Evolutionary conservation across 2,329 filamentous ascomycete species (phyloP).

Genomic region (Aspergillus transmontanensis): DNA sequence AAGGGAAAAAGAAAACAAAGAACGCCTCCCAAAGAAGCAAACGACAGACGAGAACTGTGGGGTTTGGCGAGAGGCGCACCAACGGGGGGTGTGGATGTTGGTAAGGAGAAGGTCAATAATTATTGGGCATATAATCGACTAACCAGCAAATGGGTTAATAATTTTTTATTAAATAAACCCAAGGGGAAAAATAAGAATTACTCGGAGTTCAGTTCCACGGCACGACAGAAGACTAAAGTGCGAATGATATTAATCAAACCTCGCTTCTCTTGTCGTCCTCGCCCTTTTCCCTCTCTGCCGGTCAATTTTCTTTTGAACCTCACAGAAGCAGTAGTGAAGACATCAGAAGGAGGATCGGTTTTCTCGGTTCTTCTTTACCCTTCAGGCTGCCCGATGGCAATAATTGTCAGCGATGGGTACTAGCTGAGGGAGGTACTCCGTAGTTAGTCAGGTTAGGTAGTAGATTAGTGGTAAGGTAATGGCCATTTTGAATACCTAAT

Average conservation of each 20-base stretch:
- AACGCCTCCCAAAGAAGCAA: neutral
- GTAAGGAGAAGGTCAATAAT: conserved; percentile 4
- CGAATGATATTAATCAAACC: neutral
- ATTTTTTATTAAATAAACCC: neutral
- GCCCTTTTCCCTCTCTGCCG: neutral
- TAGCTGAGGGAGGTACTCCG: neutral
- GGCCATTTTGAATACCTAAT: conserved; percentile 5
- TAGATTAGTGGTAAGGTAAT: conserved; percentile 2
- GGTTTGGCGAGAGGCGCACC: conserved; percentile 5
- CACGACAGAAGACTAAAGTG: neutral
- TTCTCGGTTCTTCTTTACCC: neutral
- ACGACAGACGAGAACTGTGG: neutral
- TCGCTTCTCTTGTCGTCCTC: neutral
- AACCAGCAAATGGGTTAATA: neutral
- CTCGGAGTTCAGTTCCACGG: neutral
- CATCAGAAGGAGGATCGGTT: neutral
- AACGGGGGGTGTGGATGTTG: conserved; percentile 1
- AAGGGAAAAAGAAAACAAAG: conserved; percentile 8
- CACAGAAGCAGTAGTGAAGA: neutral
- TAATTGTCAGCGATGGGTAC: neutral
- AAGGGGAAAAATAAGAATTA: conserved; percentile 1
- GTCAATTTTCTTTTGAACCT: neutral
- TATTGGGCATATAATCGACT: conserved; percentile 1
- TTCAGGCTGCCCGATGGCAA: neutral
- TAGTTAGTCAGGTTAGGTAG: neutral